These are phyloP conservation scores for Psophocarpus tetragonolobus DNA, from an alignment of 306 rosid genomes.

Conservation along the genomic window DNA sequence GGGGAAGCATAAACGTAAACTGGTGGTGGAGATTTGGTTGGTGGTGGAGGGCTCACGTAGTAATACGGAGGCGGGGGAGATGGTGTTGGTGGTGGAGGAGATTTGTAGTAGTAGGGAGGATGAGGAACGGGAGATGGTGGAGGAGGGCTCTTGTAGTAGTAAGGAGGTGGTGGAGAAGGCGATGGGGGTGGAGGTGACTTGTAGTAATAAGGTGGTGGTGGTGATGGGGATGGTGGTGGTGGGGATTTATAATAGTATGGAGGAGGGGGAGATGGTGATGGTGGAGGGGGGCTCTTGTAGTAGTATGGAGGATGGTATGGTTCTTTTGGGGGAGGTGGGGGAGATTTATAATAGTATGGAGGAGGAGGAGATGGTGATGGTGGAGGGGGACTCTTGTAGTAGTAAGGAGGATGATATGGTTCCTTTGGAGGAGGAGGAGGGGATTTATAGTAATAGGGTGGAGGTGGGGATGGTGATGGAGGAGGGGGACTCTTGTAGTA, in stretches of 20 bases:
- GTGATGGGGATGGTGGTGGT: neutral
- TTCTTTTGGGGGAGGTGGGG: neutral
- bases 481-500: neutral
- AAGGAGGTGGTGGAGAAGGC: neutral
- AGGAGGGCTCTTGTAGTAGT: neutral
- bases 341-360: neutral
- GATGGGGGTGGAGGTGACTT: conserved; percentile 10
- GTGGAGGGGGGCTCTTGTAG: neutral
- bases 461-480: neutral
- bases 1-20: neutral
- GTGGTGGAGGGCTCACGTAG: neutral
- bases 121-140: neutral
- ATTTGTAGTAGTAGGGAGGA: neutral
- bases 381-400: neutral
- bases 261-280: neutral
- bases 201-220: conserved; percentile 3
- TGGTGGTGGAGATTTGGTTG: conserved; percentile 10
- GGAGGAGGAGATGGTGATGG: neutral
- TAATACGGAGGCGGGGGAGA: neutral
- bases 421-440: neutral
- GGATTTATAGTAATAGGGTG: neutral
- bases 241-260: conserved; percentile 1
- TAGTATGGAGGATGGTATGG: neutral
- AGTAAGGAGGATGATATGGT: neutral
- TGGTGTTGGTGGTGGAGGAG: neutral